Base-by-base conservation (phyloP, 164 flowering plant species). In the Vitis rotundifolia region DNA sequence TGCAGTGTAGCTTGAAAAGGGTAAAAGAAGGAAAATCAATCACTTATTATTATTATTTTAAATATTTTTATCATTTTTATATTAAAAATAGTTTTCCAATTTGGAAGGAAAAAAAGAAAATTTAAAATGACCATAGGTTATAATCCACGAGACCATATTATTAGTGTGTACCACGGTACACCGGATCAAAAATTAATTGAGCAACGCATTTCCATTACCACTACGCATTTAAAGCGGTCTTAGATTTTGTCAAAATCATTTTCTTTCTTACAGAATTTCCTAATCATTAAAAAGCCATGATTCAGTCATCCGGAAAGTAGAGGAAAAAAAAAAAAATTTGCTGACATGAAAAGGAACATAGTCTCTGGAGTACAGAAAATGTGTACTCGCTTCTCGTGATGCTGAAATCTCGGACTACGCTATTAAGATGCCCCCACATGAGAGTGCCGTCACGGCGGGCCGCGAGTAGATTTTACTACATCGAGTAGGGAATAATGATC, bases 201-300 rank as follows among this genome's bases (percentile, higher is more conserved):
- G 13, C 10, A 54, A n/a, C 14, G 16, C 50, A 31, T 54, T 53
- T 10, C 37, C 50, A 14, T 10, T 26, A n/a, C 48, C n/a, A 63
- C n/a, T 51, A 59, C 44, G 70, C 75, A 72, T 61, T 73, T 49
- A 68, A 69, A 50, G 60, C 59, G 14, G 74, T 67, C 72, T 62
- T 63, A 71, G 80, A 73, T 73, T 73, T 77, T 67, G 69, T 63
- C 71, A 58, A 68, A 71, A 79, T 76, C 73, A 73, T 73, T 70
- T 73, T 71, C 69, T 65, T 37, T 55, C 66, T 63, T 65, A 50
- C 67, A 68, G 68, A 75, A 63, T 66, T 70, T 28, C 57, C 72
- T 69, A 75, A 76, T 80, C 83, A 80, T 80, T 76, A 57, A 60
- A 77, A 49, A 52, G 7, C 15, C 59, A 67, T 65, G 60, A 76